Conservation (phyloP, 2,329 filamentous ascomycete genomes). For the Colletotrichum sp. region DNA sequence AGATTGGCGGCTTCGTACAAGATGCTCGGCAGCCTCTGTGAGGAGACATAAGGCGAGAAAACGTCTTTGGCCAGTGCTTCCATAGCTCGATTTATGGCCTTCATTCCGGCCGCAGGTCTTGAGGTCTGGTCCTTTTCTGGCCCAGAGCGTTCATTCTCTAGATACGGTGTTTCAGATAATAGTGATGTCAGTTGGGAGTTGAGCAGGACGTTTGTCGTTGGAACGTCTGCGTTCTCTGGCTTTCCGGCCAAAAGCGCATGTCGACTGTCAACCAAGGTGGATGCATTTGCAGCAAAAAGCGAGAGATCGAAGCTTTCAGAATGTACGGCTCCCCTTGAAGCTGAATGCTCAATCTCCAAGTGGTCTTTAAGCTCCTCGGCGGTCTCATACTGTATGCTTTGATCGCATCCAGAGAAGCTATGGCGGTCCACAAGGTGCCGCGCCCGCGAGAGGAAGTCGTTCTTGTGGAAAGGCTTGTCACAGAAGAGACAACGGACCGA, state of each 20-base stretch:
- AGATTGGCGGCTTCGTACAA: background rate
- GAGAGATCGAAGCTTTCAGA: background rate
- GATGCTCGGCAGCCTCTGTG: background rate
- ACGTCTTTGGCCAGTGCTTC: background rate
- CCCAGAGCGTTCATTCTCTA: background rate
- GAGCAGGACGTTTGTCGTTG: background rate
- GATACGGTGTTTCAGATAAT: background rate
- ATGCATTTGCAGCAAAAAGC: background rate
- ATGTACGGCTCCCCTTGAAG: background rate
- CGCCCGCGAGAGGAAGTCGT: background rate
- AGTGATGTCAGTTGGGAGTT: background rate
- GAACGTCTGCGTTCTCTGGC: background rate
- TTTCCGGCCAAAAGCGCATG: background rate
- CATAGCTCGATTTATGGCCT: background rate
- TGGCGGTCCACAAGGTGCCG: background rate
- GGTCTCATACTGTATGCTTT: background rate
- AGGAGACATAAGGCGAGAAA: background rate
- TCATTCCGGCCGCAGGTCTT: background rate
- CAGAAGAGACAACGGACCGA: background rate
- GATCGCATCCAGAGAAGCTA: background rate
- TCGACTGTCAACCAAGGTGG: fast-evolving
- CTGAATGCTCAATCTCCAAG: background rate
- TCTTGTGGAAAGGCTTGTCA: background rate
- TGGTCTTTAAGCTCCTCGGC: background rate
- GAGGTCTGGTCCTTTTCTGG: fast-evolving